A percentile compares a stretch with the other conserved stretches of the same genome.
Evolutionary conservation across 768 basidiomycete species (phyloP).

Genomic region (Boletus reticuloceps): DNA sequence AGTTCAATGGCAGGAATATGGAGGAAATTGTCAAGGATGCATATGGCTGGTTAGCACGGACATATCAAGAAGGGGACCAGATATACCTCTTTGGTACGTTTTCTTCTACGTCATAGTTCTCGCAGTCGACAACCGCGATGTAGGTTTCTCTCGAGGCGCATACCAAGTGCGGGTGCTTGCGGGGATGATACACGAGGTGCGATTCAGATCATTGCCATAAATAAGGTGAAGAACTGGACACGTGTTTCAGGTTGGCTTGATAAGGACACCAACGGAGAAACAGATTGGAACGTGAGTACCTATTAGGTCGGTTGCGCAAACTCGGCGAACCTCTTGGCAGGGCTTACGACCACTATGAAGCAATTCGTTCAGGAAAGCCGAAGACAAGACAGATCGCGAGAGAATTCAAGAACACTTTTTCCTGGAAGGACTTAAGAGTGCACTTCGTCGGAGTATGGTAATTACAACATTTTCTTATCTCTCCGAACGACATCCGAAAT

Average conservation of each 20-base stretch:
- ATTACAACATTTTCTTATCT: background rate
- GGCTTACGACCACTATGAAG: constrained; percentile 13
- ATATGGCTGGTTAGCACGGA: constrained; percentile 33
- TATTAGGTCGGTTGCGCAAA: background rate
- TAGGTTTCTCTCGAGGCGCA: constrained; percentile 45
- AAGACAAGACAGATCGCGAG: constrained; percentile 13
- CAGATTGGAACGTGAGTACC: constrained; percentile 17
- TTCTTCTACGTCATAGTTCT: background rate
- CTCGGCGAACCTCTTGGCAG: constrained; percentile 1
- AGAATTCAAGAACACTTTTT: constrained; percentile 43
- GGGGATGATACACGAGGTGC: constrained; percentile 40
- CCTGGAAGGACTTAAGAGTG: constrained; percentile 2
- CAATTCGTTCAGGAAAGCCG: constrained; percentile 7
- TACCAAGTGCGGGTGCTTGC: constrained; percentile 41
- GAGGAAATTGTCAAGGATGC: constrained; percentile 33
- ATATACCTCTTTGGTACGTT: constrained; percentile 35
- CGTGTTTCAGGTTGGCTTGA: background rate
- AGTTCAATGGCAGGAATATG: constrained; percentile 29
- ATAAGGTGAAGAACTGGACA: background rate
- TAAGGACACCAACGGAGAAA: constrained; percentile 21
- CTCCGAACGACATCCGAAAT: background rate
- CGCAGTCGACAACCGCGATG: background rate
- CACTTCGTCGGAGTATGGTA: constrained; percentile 8
- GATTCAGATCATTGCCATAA: background rate
- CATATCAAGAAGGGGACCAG: constrained; percentile 30